These are phyloP conservation scores for Physcomitrium patens DNA, from an alignment of 225 moss, liverwort and hornwort genomes.

Conservation along the genomic window DNA sequence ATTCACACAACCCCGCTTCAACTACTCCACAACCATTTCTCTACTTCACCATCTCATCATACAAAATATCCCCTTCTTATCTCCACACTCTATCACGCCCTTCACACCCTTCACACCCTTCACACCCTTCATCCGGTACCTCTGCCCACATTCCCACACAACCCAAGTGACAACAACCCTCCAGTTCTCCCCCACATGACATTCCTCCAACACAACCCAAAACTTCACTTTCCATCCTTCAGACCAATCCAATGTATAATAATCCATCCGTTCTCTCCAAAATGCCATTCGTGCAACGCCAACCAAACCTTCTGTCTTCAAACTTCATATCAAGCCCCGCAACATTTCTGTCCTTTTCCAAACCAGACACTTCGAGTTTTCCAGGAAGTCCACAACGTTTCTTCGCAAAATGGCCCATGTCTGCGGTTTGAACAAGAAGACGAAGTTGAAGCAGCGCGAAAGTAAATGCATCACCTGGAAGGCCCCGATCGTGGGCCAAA, in stretches of 20 bases:
- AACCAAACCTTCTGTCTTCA: conserved; percentile 56
- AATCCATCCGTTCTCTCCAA: conserved; percentile 51
- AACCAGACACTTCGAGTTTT: conserved; percentile 37
- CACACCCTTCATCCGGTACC: conserved; percentile 42
- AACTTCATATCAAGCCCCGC: conserved; percentile 35
- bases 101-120: conserved; percentile 54
- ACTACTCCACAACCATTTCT: conserved; percentile 40
- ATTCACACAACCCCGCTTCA: conserved; percentile 51
- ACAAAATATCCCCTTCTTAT: conserved; percentile 44
- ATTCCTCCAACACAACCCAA: conserved; percentile 29
- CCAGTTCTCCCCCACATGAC: conserved; percentile 50
- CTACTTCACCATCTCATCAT: conserved; percentile 51
- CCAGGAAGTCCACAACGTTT: conserved; percentile 47
- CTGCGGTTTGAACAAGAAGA: conserved; percentile 54
- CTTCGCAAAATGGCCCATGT: conserved; percentile 46
- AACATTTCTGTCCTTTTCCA: conserved; percentile 23
- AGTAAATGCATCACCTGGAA: conserved; percentile 86
- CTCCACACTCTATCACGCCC: conserved; percentile 42
- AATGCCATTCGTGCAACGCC: conserved; percentile 48
- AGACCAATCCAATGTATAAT: conserved; percentile 47
- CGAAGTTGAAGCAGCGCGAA: conserved; percentile 57
- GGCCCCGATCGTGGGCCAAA: conserved; percentile 79
- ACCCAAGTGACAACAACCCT: conserved; percentile 46
- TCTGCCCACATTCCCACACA: conserved; percentile 44
- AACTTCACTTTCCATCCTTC: conserved; percentile 47